A percentile compares a stretch with the other conserved stretches of the same genome.
These are phyloP conservation scores for Chrysanthemum lavandulifolium DNA, from an alignment of 129 eudicot species.

Conservation along the genomic window DNA sequence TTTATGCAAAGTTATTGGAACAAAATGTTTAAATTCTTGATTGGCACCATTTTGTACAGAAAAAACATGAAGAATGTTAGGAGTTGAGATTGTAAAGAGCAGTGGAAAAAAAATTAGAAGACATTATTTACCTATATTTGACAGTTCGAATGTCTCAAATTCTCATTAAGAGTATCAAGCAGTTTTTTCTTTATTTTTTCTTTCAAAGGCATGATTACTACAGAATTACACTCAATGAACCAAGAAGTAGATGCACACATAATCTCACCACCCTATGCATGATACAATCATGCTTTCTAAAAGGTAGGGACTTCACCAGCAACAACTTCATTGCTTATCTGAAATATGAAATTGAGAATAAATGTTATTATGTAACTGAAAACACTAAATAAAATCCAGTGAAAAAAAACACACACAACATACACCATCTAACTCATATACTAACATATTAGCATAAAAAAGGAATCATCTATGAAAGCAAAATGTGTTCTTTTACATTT, in stretches of 20 bases:
- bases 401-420: too few relatives aligned
- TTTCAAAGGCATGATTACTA: constrained; percentile 54
- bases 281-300: constrained; percentile 90
- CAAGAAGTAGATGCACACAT: constrained; percentile 70
- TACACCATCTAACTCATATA: too few relatives aligned
- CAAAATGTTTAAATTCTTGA: too few relatives aligned
- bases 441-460: too few relatives aligned
- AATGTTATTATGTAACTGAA: background rate
- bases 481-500: too few relatives aligned
- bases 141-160: constrained; percentile 70
- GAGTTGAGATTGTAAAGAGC: too few relatives aligned
- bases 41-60: too few relatives aligned
- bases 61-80: background rate
- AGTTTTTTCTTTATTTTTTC: constrained; percentile 66
- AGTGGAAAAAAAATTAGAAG: too few relatives aligned
- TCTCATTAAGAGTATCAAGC: constrained; percentile 84
- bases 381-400: too few relatives aligned
- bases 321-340: constrained; percentile 73
- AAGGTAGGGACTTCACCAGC: constrained; percentile 87
- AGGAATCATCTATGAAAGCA: too few relatives aligned
- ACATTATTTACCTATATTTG: constrained; percentile 39
- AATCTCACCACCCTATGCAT: constrained; percentile 97
- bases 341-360: constrained; percentile 22
- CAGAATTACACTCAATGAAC: constrained; percentile 75
- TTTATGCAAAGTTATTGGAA: too few relatives aligned